These are phyloP conservation scores for Ilyonectria mors-panacis DNA, from an alignment of 2,329 filamentous ascomycete species.

Conservation along the genomic window DNA sequence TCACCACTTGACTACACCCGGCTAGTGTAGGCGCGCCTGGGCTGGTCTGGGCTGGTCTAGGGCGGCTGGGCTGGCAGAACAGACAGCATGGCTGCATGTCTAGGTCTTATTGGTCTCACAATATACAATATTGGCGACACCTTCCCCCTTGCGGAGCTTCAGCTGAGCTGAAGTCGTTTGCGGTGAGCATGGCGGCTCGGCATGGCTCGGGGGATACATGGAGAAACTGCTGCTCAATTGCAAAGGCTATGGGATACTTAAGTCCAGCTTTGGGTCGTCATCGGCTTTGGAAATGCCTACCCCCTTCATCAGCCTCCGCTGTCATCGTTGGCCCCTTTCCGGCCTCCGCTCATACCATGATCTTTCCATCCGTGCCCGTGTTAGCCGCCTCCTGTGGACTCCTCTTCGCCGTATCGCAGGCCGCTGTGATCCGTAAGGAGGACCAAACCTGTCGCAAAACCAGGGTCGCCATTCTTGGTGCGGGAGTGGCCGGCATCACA, in stretches of 20 bases:
- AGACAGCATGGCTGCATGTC: neutral
- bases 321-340: neutral
- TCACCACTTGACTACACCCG: neutral
- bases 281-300: neutral
- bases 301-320: neutral
- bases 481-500: conserved; percentile 74
- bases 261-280: neutral
- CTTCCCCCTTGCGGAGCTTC: neutral
- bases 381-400: conserved; percentile 26
- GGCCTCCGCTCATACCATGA: conserved; percentile 8
- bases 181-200: neutral
- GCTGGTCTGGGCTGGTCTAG: conserved; percentile 1
- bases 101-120: neutral
- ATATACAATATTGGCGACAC: neutral
- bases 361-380: conserved; percentile 15
- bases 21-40: neutral
- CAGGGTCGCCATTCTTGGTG: conserved; percentile 61
- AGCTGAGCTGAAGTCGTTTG: neutral
- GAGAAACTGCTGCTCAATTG: neutral
- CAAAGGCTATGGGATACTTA: neutral
- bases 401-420: conserved; percentile 22
- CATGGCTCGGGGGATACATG: neutral
- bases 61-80: neutral
- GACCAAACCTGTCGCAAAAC: conserved; percentile 47
- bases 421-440: conserved; percentile 30